Conservation (phyloP, 2,329 filamentous ascomycete genomes). For the Aspergillus sp. region DNA sequence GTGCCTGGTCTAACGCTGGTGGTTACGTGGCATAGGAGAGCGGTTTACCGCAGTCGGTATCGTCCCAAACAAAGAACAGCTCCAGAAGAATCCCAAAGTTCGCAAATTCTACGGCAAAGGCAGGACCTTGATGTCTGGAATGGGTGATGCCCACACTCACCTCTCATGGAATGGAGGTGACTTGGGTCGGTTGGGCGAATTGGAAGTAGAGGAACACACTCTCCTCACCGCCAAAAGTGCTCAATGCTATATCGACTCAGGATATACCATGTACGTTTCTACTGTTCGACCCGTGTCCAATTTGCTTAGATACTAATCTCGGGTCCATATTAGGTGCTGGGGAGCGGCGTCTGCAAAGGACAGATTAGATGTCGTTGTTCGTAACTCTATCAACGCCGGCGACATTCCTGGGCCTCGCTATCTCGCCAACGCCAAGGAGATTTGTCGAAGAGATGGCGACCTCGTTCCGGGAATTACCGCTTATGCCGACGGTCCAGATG, state of each 20-base stretch:
- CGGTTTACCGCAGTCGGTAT: conserved; percentile 28
- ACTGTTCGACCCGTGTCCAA: neutral
- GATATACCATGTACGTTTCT: conserved; percentile 33
- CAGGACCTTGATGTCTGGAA: conserved; percentile 46
- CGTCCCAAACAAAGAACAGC: conserved; percentile 25
- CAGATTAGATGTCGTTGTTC: conserved; percentile 43
- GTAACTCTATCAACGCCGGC: conserved; percentile 47
- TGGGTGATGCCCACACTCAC: conserved; percentile 47
- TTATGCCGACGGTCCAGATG: conserved; percentile 37
- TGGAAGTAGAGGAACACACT: conserved; percentile 46
- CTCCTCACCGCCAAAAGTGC: conserved; percentile 42
- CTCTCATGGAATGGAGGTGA: conserved; percentile 41
- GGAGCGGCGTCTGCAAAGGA: conserved; percentile 46
- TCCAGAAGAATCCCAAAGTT: conserved; percentile 27
- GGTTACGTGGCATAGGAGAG: conserved; percentile 8
- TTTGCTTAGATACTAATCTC: neutral
- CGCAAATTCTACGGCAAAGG: conserved; percentile 37
- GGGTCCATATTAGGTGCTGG: conserved; percentile 28
- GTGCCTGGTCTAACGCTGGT: neutral
- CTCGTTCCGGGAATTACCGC: conserved; percentile 40
- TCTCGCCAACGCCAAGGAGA: conserved; percentile 47
- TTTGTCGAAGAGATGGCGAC: conserved; percentile 42
- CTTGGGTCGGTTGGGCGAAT: conserved; percentile 36
- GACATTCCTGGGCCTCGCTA: conserved; percentile 45
- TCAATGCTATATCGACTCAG: conserved; percentile 44